Evolutionary conservation across 2,329 filamentous ascomycete species (phyloP), one percentile per base, ranked within the genome.

Genomic region (Myriosclerotinia curreyana): DNA sequence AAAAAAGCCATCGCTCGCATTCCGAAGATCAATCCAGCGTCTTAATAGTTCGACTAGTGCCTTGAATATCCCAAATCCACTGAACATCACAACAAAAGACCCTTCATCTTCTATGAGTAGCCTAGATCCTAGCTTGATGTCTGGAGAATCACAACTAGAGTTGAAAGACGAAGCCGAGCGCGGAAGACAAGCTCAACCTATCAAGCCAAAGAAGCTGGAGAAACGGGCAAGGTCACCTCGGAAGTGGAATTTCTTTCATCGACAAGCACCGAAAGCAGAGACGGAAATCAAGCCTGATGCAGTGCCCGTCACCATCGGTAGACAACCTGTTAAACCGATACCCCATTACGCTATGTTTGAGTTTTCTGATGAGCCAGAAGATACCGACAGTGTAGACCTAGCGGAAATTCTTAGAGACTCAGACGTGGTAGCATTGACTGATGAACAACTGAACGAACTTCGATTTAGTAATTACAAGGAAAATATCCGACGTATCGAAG

Each of bases 311-410:
- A 71, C 77, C 17, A 77, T 81, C 0, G 78, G 79, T 62, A 79
- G 78, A 62, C 50, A 69, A 12, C 58, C 66, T 50, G 59, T 64
- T 17, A 86, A 84, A 65, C 76, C 82, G 0, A 75, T 85, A 8
- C 80, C 85, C 1, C 86, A 84, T 68, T 87, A 88, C 70, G 80
- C 85, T 9, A 83, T 87, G 73, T 80, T 87, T 72, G 84, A 87
- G 70, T 81, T 80, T 2, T 81, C 83, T 0, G 84, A 86, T 67
- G 73, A 75, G 52, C 70, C 72, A 50, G 68, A 67, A 20, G 73
- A 74, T 40, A 51, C 66, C 11, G 71, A 72, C 25, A 51, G 56
- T 48, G 56, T 72, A 25, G 72, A 83, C 55, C 74, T 79, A 9
- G 78, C 79, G 22, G 79, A 82, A 38, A 79, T 84, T 20, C 73